Base-by-base conservation (phyloP, 2,329 filamentous ascomycete genomes). In the Magnaporthiopsis incrustans region DNA sequence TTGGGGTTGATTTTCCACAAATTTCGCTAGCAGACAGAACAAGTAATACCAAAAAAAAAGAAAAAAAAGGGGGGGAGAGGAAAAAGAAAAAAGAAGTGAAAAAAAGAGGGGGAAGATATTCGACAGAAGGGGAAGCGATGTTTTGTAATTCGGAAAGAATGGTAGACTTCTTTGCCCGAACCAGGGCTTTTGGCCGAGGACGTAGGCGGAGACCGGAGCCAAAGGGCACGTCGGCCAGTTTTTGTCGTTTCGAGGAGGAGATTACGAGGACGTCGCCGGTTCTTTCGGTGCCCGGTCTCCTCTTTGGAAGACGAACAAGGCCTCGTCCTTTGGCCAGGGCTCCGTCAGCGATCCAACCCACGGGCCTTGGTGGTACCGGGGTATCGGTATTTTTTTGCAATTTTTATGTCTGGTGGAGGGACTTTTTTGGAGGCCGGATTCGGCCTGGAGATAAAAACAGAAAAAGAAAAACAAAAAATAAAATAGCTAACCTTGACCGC, bases 241-340 rank as follows among this genome's bases (percentile, higher is more conserved):
- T 3, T 25, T 53, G 44, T 25, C 44, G n/a, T 53, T 10, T 53
- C n/a, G 44, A n/a, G 44, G 44, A 53, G 44, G 44, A 50, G 38
- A 8, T 11, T 53, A 53, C 2, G 44, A n/a, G 44, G 44, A n/a
- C n/a, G 7, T 14, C 8, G 10, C 7, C 8, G 44, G 44, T 2
- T 61, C 32, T n/a, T 26, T 22, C 14, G 59, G 62, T 15, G 73
- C 77, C 66, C 76, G 73, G n/a, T 76, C 70, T 22, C 79, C 79
- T 63, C 80, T 72, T 69, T 83, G 79, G 68, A 89, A 91, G 26
- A 90, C 81, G 74, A 87, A 92, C 64, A 92, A 70, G 0, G 86
- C 89, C 75, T 92, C 89, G 69, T 92, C 89, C 73, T 63, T 62
- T 50, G 7, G 2, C 15, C 14, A 25, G 14, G 35, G 22, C 25